These are phyloP conservation scores for Postia placenta DNA, from an alignment of 768 basidiomycete genomes.

Conservation along the genomic window DNA sequence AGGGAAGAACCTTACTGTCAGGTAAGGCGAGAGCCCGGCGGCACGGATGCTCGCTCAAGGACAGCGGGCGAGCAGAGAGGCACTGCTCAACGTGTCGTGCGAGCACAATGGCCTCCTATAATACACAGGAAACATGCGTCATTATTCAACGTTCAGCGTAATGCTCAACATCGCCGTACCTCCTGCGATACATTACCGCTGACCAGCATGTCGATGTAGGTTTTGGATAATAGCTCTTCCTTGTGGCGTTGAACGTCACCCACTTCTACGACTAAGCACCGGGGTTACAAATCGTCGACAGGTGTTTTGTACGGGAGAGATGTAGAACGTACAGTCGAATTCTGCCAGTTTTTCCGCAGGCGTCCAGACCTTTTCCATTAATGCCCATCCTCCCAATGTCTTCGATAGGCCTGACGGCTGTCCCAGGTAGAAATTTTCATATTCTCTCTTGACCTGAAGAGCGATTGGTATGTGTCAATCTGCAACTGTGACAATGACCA, in stretches of 20 bases:
- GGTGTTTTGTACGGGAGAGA: too few relatives aligned
- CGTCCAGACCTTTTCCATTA: slow-evolving; percentile 34
- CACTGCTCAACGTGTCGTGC: slow-evolving; percentile 31
- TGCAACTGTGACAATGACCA: background rate
- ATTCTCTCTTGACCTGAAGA: slow-evolving; percentile 29
- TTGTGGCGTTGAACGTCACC: slow-evolving; percentile 36
- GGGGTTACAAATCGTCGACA: too few relatives aligned
- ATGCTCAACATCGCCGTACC: too few relatives aligned
- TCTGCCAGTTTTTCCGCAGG: slow-evolving; percentile 35
- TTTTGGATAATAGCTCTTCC: slow-evolving; percentile 30
- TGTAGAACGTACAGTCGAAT: slow-evolving; percentile 36
- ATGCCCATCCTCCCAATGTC: slow-evolving; percentile 33
- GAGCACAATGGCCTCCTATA: slow-evolving; percentile 35
- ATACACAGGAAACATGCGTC: background rate
- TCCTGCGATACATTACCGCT: slow-evolving; percentile 41
- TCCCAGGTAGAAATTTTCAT: slow-evolving; percentile 37
- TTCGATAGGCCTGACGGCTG: slow-evolving; percentile 24
- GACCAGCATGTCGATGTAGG: slow-evolving; percentile 38
- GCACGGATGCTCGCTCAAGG: slow-evolving; percentile 30
- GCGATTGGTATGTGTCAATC: background rate
- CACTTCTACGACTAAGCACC: too few relatives aligned
- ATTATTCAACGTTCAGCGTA: background rate
- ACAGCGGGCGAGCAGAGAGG: slow-evolving; percentile 30
- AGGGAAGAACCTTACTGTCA: slow-evolving; percentile 18
- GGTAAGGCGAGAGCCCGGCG: slow-evolving; percentile 39